A percentile compares a stretch with the other conserved stretches of the same genome.
Evolutionary conservation across 1,284 basidiomycete genomes (phyloP).

Genomic region (Trichosporon faecale): DNA sequence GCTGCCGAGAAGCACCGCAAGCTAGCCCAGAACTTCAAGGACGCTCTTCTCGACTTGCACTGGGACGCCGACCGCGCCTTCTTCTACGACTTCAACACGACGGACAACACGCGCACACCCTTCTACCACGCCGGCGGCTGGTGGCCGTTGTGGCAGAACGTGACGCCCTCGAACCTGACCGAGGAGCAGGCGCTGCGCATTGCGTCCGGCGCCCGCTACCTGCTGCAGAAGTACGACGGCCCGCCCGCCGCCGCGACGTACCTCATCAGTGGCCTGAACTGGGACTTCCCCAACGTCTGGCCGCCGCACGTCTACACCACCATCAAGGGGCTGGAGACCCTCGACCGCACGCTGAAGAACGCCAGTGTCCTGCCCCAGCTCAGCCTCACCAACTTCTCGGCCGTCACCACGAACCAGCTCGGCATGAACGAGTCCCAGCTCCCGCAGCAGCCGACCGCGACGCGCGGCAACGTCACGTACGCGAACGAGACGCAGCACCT

Average conservation of each 20-base stretch:
- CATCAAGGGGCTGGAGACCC: slow-evolving; percentile 67
- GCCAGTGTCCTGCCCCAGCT: slow-evolving; percentile 16
- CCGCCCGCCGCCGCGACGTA: slow-evolving; percentile 66
- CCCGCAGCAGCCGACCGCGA: slow-evolving; percentile 61
- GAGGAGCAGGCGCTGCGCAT: slow-evolving; percentile 62
- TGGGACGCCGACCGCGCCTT: slow-evolving; percentile 79
- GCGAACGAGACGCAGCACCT: neutral
- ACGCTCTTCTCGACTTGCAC: slow-evolving; percentile 75
- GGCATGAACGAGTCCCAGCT: slow-evolving; percentile 64
- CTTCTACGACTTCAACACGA: slow-evolving; percentile 70
- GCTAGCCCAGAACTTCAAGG: slow-evolving; percentile 61
- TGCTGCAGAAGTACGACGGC: slow-evolving; percentile 79
- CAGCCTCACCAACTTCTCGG: slow-evolving; percentile 30
- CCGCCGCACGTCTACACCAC: slow-evolving; percentile 75
- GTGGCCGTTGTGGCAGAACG: slow-evolving; percentile 83
- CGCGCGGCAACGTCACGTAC: slow-evolving; percentile 1
- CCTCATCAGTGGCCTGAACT: slow-evolving; percentile 73
- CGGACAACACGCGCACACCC: slow-evolving; percentile 61
- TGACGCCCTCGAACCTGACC: slow-evolving; percentile 71
- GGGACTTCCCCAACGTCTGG: slow-evolving; percentile 58
- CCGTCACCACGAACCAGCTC: slow-evolving; percentile 70
- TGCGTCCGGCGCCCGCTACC: slow-evolving; percentile 70
- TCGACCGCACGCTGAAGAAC: slow-evolving; percentile 38
- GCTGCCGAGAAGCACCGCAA: slow-evolving; percentile 55
- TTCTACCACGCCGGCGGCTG: slow-evolving; percentile 71